Percentiles rank a stretch among this genome's conserved stretches.
These are phyloP conservation scores for Stentor coeruleus DNA, from an alignment of 73 alveolate species.

Conservation along the genomic window DNA sequence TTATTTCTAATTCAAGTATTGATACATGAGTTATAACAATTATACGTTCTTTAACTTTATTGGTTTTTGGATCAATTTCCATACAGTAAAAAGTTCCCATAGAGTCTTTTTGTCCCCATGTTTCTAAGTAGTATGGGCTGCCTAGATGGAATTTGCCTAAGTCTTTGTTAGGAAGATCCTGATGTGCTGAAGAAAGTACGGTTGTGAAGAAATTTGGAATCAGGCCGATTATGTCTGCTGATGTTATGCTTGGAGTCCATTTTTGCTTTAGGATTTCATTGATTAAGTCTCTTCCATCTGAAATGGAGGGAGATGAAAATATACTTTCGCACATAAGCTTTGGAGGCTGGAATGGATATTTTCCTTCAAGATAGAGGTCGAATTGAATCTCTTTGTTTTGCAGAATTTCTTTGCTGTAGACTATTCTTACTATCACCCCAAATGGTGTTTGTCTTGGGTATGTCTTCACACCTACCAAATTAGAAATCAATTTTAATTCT, in stretches of 20 bases:
- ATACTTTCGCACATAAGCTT: not conserved
- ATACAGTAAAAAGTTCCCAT: not conserved
- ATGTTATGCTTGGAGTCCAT: slow-evolving; percentile 16
- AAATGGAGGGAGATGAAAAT: slow-evolving; percentile 15
- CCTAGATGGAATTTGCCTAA: slow-evolving; percentile 28
- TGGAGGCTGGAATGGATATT: slow-evolving; percentile 24
- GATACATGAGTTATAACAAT: slow-evolving; percentile 20
- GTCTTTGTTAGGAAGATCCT: not conserved
- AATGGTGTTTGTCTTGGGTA: slow-evolving; percentile 9
- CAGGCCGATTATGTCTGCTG: not conserved
- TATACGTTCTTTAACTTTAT: not conserved
- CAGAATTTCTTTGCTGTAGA: not conserved
- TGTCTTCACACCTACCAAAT: not conserved
- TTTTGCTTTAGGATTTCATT: not conserved
- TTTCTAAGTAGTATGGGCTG: not conserved
- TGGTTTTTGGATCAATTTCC: not conserved
- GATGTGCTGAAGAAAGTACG: too few species aligned
- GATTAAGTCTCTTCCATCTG: slow-evolving; percentile 27
- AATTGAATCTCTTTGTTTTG: not conserved
- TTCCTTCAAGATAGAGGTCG: slow-evolving; percentile 27
- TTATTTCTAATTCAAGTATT: not conserved
- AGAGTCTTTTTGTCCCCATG: not conserved
- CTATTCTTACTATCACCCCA: not conserved
- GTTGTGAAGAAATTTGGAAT: not conserved
- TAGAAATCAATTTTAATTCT: not conserved